A percentile compares a stretch with the other conserved stretches of the same genome.
These are phyloP conservation scores for Crotalaria pallida DNA, from an alignment of 306 rosid species.

Conservation along the genomic window DNA sequence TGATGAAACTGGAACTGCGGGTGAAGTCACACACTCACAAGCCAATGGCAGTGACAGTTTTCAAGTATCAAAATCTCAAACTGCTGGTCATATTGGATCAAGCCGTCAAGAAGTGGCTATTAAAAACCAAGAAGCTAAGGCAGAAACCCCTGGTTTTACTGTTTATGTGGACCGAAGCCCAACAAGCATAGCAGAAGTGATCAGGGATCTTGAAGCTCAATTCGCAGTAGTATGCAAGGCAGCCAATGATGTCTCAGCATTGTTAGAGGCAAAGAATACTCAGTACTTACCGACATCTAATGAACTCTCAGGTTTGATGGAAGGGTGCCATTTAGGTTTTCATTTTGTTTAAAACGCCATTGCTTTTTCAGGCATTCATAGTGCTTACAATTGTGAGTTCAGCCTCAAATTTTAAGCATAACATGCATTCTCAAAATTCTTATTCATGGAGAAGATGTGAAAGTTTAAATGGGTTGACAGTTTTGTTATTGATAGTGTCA, in stretches of 20 bases:
- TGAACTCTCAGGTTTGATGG: slow-evolving; percentile 65
- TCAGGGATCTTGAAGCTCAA: slow-evolving; percentile 74
- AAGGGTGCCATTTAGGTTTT: neutral
- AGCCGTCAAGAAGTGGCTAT: slow-evolving; percentile 40
- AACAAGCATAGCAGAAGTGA: slow-evolving; percentile 76
- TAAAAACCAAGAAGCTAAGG: slow-evolving; percentile 42
- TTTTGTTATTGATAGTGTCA: neutral
- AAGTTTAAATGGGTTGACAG: neutral
- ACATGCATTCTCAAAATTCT: neutral
- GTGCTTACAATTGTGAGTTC: neutral
- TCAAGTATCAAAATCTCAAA: slow-evolving; percentile 51
- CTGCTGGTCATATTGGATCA: slow-evolving; percentile 42
- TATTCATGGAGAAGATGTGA: neutral
- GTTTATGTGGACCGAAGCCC: slow-evolving; percentile 79
- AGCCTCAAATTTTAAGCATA: neutral
- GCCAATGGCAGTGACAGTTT: slow-evolving; percentile 28
- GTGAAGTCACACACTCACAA: slow-evolving; percentile 24
- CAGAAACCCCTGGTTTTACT: slow-evolving; percentile 75
- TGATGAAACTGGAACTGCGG: slow-evolving; percentile 27
- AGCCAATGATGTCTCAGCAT: slow-evolving; percentile 62
- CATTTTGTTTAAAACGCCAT: neutral
- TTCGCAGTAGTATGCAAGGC: slow-evolving; percentile 61
- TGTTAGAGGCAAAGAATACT: slow-evolving; percentile 70
- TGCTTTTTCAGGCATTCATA: slow-evolving; percentile 1
- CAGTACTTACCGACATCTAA: slow-evolving; percentile 42